A percentile compares a stretch with the other conserved stretches of the same genome.
phyloP scores from a whole-genome alignment of 2,329 filamentous ascomycete species.

The Hypoxylon sp. region DNA sequence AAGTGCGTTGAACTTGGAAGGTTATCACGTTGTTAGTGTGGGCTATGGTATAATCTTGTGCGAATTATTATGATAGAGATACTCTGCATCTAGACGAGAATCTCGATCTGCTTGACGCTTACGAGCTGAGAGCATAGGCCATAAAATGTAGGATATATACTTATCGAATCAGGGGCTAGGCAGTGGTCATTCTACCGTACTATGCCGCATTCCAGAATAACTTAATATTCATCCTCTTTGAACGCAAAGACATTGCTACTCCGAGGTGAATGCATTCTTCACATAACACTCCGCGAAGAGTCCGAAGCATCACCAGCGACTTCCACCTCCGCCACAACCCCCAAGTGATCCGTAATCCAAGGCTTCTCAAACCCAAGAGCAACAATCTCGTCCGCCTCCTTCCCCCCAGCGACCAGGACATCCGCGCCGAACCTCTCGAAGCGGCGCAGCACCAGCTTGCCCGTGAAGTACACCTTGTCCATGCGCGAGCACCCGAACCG shows the following conservation, averaged over 20 bases:
- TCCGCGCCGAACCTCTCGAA: slow-evolving; percentile 62
- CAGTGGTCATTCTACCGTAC: too few relatives aligned
- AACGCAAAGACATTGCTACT: neutral
- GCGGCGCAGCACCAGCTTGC: slow-evolving; percentile 46
- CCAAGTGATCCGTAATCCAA: slow-evolving; percentile 65
- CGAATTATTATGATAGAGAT: neutral
- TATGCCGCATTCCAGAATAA: too few relatives aligned
- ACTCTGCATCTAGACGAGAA: too few relatives aligned
- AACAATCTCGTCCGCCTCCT: slow-evolving; percentile 44
- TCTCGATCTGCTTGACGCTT: neutral
- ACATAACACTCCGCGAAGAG: neutral
- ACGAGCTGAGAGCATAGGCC: neutral
- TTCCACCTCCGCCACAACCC: slow-evolving; percentile 54
- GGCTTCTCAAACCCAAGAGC: slow-evolving; percentile 53
- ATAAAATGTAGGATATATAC: neutral
- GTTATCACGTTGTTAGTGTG: neutral
- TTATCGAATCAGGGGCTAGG: neutral
- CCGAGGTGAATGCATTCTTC: neutral
- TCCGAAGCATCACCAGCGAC: slow-evolving; percentile 16
- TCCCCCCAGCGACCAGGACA: slow-evolving; percentile 55
- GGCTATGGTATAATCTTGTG: neutral
- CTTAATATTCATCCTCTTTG: neutral
- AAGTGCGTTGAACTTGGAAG: neutral
- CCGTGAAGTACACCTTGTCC: slow-evolving; percentile 64
- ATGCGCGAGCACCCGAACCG: slow-evolving; percentile 63